Evolutionary conservation across 805 yeast species (phyloP).

Genomic region (Ogataea parapolymorpha): DNA sequence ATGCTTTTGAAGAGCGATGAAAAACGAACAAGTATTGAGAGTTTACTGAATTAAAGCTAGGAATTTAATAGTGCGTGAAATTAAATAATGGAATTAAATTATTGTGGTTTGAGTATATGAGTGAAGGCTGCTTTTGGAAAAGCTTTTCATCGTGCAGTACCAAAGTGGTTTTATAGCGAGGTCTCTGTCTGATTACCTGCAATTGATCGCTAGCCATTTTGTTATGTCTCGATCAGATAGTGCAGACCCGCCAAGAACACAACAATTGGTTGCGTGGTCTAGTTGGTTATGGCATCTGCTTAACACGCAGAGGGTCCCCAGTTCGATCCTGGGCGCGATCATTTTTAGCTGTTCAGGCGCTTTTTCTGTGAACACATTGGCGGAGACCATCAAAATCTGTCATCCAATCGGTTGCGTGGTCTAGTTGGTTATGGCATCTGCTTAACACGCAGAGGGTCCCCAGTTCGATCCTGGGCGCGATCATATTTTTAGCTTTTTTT

Average conservation of each 20-base stretch:
- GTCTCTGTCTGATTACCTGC: no score
- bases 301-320: constrained; percentile 99
- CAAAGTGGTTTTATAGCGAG: no score
- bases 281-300: constrained; percentile 99
- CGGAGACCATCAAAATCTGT: no score
- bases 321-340: constrained; percentile 99
- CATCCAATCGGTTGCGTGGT: constrained; percentile 77
- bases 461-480: constrained; percentile 99
- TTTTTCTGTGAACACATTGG: no score
- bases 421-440: constrained; percentile 99
- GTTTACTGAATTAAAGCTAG: constrained; percentile 15
- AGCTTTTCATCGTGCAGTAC: no score
- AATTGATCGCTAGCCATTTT: no score
- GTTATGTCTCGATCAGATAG: no score
- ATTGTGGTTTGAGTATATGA: no score
- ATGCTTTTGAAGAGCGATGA: constrained; percentile 19
- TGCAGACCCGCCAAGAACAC: no score
- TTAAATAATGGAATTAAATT: no score
- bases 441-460: constrained; percentile 99
- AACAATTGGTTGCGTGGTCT: constrained; percentile 86
- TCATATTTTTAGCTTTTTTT: constrained; percentile 46
- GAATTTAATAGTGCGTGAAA: neutral
- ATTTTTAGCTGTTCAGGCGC: constrained; percentile 31
- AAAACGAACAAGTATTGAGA: constrained; percentile 19
- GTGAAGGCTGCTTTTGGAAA: no score